These are phyloP conservation scores for Rutstroemia sydowiana DNA, from an alignment of 2,329 filamentous ascomycete genomes.

Conservation along the genomic window DNA sequence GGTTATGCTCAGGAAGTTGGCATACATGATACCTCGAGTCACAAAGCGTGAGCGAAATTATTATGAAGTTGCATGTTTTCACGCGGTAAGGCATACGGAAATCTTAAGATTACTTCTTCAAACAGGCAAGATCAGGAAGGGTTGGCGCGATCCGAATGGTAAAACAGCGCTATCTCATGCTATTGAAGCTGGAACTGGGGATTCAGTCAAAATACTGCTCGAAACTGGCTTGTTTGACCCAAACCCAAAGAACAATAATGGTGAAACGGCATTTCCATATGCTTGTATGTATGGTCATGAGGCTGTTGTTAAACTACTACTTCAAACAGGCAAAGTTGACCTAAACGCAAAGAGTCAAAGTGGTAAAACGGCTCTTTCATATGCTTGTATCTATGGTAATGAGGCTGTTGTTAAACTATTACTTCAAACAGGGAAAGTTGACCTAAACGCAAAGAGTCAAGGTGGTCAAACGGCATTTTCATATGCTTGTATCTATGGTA, in stretches of 20 bases:
- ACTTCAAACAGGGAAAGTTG: background rate
- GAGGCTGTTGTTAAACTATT: background rate
- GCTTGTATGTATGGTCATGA: background rate
- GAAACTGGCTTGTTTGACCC: background rate
- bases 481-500: background rate
- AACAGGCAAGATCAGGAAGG: no score
- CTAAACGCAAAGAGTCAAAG: background rate
- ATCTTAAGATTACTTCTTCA: background rate
- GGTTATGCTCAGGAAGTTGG: no score
- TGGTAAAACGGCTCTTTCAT: background rate
- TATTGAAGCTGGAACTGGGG: conserved; percentile 6
- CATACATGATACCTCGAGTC: no score
- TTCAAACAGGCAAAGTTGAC: background rate
- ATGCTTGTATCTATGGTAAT: background rate
- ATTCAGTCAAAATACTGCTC: background rate
- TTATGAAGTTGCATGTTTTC: no score
- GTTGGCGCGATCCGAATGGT: no score
- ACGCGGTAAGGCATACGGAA: background rate
- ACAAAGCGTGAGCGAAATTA: no score
- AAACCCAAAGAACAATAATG: background rate
- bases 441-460: background rate
- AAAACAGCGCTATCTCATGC: conserved; percentile 13
- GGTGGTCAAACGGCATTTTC: background rate
- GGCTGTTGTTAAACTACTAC: background rate
- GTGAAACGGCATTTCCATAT: background rate